Evolutionary conservation across 192 early-diverging fungal genomes (phyloP), one percentile per base, ranked within the genome.

Genomic region (Entrophospora sp.): DNA sequence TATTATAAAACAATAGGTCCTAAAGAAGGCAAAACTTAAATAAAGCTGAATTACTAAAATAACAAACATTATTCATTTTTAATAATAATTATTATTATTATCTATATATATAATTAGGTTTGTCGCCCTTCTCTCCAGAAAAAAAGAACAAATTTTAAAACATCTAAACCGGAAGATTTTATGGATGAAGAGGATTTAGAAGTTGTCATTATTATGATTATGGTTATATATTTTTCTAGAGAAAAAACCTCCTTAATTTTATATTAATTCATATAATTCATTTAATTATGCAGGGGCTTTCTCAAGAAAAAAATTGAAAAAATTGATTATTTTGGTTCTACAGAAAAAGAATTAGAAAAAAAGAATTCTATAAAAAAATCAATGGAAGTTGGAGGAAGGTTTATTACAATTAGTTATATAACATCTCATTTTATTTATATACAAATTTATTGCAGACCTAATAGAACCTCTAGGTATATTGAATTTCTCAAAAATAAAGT

Each of bases 131-230:
- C 94, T 1, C 89, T 88, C 7, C 81, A 91, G 31, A 70, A 59
- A 27, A 79, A 79, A 5, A 83, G 92, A 12, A 76, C 76, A 5
- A 76, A 84, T 46, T 67, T 59, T 37, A 77, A 68, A n/a, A 52
- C 37, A 46, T 56, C 68, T 57, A 73, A 71, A 13, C 85, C 87
- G 24, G 89, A 95, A 65, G 95, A 98, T 66, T 96, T 85, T 64
- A 98, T 98, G 96, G 96, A 98, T 75, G 92, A 95, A 5, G 94
- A 98, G 66, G 96, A 98, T 64, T 64, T 91, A 24, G 85, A 83
- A 61, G 91, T 81, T 74, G 37, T 56, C 58, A n/a, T 48, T 28
- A 5, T n/a, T 40, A 4, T 20, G 20, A 73, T 63, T 40, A 22
- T 30, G 32, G 27, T 34, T 45, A 16, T 16, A 6, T 31, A 48